phyloP scores from a whole-genome alignment of 345 rosid species.

The Anacardium occidentale region DNA sequence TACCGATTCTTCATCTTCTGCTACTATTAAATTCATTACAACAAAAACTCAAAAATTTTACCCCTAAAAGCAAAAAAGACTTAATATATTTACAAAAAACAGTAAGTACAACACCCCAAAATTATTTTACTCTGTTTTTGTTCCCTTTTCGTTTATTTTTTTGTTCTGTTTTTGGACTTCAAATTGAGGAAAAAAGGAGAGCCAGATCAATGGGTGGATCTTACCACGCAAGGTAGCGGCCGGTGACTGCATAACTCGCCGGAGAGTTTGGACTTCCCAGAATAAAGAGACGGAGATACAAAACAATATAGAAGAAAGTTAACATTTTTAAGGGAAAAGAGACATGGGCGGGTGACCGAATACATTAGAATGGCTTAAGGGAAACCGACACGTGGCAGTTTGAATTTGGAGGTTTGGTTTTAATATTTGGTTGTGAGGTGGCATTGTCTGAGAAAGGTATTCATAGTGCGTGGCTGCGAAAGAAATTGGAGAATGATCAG shows the following conservation, averaged over 20 bases:
- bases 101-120: not conserved
- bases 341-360: not conserved
- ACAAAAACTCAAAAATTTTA: slow-evolving; percentile 11
- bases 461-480: no score
- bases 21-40: slow-evolving; percentile 52
- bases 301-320: not conserved
- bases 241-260: slow-evolving; percentile 17
- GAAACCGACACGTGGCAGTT: no score
- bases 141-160: no score
- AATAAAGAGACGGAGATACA: not conserved
- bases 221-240: slow-evolving; percentile 17
- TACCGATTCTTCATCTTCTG: slow-evolving; percentile 50
- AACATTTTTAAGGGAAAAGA: not conserved
- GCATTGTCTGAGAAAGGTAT: not conserved
- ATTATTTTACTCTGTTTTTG: not conserved
- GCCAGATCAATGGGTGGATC: slow-evolving; percentile 21
- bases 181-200: not conserved
- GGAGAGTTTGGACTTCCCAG: slow-evolving; percentile 19
- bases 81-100: not conserved
- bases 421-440: slow-evolving; percentile 1
- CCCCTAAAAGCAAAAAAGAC: not conserved
- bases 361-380: no score
- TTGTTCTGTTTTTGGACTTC: slow-evolving; percentile 25
- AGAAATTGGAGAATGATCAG: not conserved
- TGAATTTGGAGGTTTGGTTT: no score